Evolutionary conservation across 805 yeast species (phyloP).

Genomic region (Debaryomyces castellii): DNA sequence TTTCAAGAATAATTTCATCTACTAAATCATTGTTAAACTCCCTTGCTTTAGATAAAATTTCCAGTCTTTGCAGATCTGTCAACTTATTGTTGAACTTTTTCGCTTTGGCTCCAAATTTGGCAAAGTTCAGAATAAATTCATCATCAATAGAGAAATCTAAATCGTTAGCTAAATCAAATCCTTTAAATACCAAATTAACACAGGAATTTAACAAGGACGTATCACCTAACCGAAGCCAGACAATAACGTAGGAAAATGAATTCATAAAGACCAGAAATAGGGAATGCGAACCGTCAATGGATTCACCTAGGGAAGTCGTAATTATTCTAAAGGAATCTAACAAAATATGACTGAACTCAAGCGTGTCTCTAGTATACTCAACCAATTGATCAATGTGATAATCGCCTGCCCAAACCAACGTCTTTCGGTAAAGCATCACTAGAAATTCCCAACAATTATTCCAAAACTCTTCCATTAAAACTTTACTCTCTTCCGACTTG

Average conservation of each 20-base stretch:
- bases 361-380: conserved; percentile 83
- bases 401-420: conserved; percentile 72
- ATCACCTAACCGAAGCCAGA: conserved; percentile 84
- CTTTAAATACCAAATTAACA: conserved; percentile 64
- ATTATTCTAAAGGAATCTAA: conserved; percentile 62
- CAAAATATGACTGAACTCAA: conserved; percentile 71
- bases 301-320: conserved; percentile 13
- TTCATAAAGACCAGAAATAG: conserved; percentile 55
- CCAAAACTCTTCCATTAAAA: conserved; percentile 57
- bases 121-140: conserved; percentile 53
- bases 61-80: conserved; percentile 61
- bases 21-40: conserved; percentile 55
- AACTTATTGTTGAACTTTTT: conserved; percentile 70
- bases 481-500: conserved; percentile 8
- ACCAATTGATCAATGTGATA: conserved; percentile 57
- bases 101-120: conserved; percentile 64
- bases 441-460: conserved; percentile 68
- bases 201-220: conserved; percentile 69
- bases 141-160: conserved; percentile 51
- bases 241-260: conserved; percentile 67
- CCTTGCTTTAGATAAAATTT: conserved; percentile 61
- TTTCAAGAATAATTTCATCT: conserved; percentile 38
- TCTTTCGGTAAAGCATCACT: conserved; percentile 62
- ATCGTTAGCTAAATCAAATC: conserved; percentile 63
- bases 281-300: conserved; percentile 21